Evolutionary conservation across 2,329 filamentous ascomycete species (phyloP), one percentile per base, ranked within the genome.

Genomic region (Colletotrichum acutatum): DNA sequence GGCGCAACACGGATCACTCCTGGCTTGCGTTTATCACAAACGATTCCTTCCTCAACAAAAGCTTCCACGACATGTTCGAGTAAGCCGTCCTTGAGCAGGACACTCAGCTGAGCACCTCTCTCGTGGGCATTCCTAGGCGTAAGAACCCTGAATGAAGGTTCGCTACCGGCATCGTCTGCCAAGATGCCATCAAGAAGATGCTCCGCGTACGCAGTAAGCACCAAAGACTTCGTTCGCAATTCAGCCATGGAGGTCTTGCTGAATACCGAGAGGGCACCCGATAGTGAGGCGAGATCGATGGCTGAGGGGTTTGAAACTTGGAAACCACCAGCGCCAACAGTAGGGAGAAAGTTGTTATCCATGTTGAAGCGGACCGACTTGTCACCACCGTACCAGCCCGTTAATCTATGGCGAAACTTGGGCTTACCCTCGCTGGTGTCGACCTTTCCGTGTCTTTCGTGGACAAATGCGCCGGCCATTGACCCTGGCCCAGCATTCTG

Each of bases 1-100:
- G 95, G 95, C 2, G 95, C 94, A 1, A 97, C 91, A 1, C 95
- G 87, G 63, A 98, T 92, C 19, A 98, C 95, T 79, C 95, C 92
- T 1, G 95, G 95, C 81, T 94, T 94, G 72, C 95, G 87, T 86
- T 97, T 93, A 79, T 98, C 95, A 49, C 94, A 91, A 1, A 97
- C 89, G 2, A 97, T 91, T 1, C 92, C 93, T 1, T 89, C 88
- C 14, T 89, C 87, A 76, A 94, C 90, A 32, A 98, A 81, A 32
- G 86, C 87, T 56, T 85, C 84, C 72, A 90, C 87, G 2, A 97
- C 90, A 7, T 79, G 79, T n/a, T 96, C 94, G 68, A 97, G 82
- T 64, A 97, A 78, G 0, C 93, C 94, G 0, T 90, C 86, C 22
- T 88, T 83, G 22, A 97, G 85, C 63, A 92, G 81, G 9, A 98